A percentile compares a stretch with the other conserved stretches of the same genome.
phyloP scores from a whole-genome alignment of 176 grass and related monocot genomes.

The Cenchrus purpureus region DNA sequence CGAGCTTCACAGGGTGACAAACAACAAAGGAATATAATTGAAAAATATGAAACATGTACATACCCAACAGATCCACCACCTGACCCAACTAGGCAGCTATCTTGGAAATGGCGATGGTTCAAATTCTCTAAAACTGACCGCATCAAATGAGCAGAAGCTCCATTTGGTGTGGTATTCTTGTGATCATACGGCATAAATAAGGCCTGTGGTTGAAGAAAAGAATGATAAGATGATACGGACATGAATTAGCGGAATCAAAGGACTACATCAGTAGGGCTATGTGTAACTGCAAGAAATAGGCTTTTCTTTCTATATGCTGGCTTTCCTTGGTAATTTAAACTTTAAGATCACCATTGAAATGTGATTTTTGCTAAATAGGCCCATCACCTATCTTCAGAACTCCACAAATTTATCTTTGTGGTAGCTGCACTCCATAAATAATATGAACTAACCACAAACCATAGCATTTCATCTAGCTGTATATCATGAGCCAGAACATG shows the following conservation, averaged over 20 bases:
- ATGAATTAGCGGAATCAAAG: constrained; percentile 1
- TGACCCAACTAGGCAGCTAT: constrained; percentile 90
- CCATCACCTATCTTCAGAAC: not conserved
- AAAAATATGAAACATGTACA: constrained; percentile 28
- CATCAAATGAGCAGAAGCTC: constrained; percentile 71
- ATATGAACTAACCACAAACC: not conserved
- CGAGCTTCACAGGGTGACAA: not conserved
- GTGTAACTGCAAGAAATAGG: not conserved
- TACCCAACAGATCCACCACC: constrained; percentile 97
- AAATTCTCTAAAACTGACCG: constrained; percentile 77
- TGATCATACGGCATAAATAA: constrained; percentile 99
- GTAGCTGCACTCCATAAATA: not conserved
- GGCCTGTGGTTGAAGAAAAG: constrained; percentile 56
- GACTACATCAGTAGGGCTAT: constrained; percentile 2
- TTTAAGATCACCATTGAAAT: not conserved
- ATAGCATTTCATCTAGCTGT: not conserved
- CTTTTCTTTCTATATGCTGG: not conserved
- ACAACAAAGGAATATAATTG: not conserved
- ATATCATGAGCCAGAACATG: not conserved
- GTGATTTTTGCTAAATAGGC: not conserved
- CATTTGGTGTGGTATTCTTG: constrained; percentile 86
- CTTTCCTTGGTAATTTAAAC: not conserved
- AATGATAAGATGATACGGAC: constrained; percentile 8
- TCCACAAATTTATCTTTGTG: not conserved
- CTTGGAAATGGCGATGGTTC: constrained; percentile 85